Evolutionary conservation across 1,139 yeast genomes (phyloP).

Genomic region (Yamadazyma conglobata): DNA sequence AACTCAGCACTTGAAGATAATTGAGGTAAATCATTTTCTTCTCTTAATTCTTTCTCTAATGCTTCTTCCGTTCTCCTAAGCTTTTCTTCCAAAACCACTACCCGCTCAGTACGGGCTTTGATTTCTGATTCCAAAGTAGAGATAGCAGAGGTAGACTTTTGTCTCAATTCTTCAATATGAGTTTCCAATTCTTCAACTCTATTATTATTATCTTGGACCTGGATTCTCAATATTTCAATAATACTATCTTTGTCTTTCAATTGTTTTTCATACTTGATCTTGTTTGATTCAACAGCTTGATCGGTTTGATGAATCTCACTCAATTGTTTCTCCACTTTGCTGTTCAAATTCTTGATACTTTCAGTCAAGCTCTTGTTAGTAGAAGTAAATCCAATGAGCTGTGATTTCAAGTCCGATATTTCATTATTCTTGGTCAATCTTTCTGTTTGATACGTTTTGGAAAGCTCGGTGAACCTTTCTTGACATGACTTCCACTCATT

Average conservation of each 20-base stretch:
- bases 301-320: slow-evolving; percentile 32
- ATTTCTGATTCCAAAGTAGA: slow-evolving; percentile 21
- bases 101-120: slow-evolving; percentile 30
- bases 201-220: slow-evolving; percentile 43
- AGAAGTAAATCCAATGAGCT: slow-evolving; percentile 22
- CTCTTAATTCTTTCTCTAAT: slow-evolving; percentile 38
- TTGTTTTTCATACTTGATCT: slow-evolving; percentile 59
- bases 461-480: slow-evolving; percentile 34
- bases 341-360: slow-evolving; percentile 16
- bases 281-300: slow-evolving; percentile 26
- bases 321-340: slow-evolving; percentile 44
- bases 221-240: slow-evolving; percentile 53
- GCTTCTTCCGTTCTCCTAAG: slow-evolving; percentile 41
- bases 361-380: slow-evolving; percentile 19
- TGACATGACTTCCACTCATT: slow-evolving; percentile 40
- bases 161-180: slow-evolving; percentile 39
- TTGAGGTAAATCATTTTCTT: slow-evolving; percentile 39
- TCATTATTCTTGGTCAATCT: slow-evolving; percentile 28
- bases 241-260: slow-evolving; percentile 62
- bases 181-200: slow-evolving; percentile 50
- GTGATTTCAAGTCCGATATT: slow-evolving; percentile 25
- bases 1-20: slow-evolving; percentile 36
- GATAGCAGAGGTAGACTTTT: slow-evolving; percentile 31
- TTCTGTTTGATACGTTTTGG: slow-evolving; percentile 40
- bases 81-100: slow-evolving; percentile 32